Base-by-base conservation (phyloP, 805 yeast genomes). In the Naumovozyma dairenensis region DNA sequence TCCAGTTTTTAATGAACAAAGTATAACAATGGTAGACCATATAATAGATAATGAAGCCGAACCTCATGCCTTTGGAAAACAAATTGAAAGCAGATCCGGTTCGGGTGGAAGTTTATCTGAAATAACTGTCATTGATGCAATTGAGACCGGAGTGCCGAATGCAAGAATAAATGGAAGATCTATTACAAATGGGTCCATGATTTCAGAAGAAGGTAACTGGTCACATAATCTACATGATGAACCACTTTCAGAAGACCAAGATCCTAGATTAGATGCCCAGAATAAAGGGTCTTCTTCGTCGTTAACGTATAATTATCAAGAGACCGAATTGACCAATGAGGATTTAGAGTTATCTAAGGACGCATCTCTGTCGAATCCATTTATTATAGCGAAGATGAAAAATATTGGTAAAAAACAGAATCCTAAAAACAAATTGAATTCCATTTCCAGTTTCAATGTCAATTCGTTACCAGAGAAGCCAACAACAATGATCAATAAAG, bases 311-410 rank as follows among this genome's bases (percentile, higher is more conserved):
- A 30, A 35, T 28, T 38, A 31, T 18, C 28, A 32, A 18, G 36
- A 38, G 6, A 8, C 24, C 3, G 19, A 28, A 3, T 12, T 12
- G 19, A 19, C n/a, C 2, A 28, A 45, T 20, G 55, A 48, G 21
- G 55, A 48, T 30, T 17, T 48, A 14, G 42, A 39, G 13, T 29
- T 47, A 13, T 35, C 49, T 2, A 41, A 35, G 14, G 40, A 44
- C 34, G 25, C 29, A 5, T 37, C 48, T 4, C 21, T 47, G 17
- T 50, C 55, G 5, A 48, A 50, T 21, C 53, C 52, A 7, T 50
- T 44, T 28, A 41, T 41, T 24, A 34, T 38, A 5, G 25, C 51
- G 4, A 47, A 45, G 28, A 15, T 42, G 31, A 35, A 24, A 12
- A 24, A 12, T 7, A 24, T 8, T 6, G 8, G 13, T 12, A 24